Conservation (phyloP, 805 yeast species). For the Candida xiaguanensis region DNA sequence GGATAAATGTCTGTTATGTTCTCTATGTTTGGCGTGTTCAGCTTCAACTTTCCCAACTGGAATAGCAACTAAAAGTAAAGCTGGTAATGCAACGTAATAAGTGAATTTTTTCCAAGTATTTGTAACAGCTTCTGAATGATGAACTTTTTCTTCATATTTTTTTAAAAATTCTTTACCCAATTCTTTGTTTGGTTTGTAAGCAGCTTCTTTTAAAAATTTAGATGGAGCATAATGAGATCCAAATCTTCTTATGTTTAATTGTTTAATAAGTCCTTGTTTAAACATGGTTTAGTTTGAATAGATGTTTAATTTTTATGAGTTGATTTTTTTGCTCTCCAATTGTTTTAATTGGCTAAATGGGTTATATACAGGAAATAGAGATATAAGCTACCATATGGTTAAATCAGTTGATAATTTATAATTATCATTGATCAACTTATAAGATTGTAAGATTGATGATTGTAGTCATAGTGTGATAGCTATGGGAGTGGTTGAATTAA, state of each 20-base stretch:
- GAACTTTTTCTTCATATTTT: conserved; percentile 58
- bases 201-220: conserved; percentile 37
- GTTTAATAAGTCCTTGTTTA: conserved; percentile 23
- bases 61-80: conserved; percentile 67
- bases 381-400: background rate
- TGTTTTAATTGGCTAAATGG: conserved; percentile 1
- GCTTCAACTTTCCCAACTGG: conserved; percentile 80
- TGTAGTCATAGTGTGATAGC: too few relatives aligned
- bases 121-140: conserved; percentile 78
- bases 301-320: conserved; percentile 6
- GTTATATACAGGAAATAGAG: conserved; percentile 1
- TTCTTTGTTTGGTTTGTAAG: conserved; percentile 46
- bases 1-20: conserved; percentile 64
- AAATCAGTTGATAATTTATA: background rate
- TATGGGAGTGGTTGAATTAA: too few relatives aligned
- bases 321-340: conserved; percentile 4
- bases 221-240: conserved; percentile 40
- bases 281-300: conserved; percentile 24
- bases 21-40: conserved; percentile 89
- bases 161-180: conserved; percentile 71
- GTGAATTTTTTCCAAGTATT: conserved; percentile 84
- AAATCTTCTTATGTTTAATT: conserved; percentile 38
- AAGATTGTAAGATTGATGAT: too few relatives aligned
- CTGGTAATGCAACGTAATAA: conserved; percentile 76
- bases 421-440: too few relatives aligned